Conservation (phyloP, 2,329 filamentous ascomycete species). For the Colletotrichum gigasporum region DNA sequence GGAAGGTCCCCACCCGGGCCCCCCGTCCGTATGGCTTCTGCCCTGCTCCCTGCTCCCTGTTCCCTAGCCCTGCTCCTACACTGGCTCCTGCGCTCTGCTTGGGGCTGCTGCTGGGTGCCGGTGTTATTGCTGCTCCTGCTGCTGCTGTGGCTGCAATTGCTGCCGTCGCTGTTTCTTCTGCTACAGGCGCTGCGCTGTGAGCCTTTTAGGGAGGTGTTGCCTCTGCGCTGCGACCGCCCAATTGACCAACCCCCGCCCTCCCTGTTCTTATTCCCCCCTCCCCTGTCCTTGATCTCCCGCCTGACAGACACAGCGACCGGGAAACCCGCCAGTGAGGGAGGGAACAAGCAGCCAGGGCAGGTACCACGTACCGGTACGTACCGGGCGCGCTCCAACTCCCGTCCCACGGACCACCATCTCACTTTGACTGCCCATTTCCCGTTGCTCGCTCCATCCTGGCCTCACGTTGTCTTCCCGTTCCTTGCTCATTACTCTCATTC, state of each 20-base stretch:
- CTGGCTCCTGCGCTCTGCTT: not conserved
- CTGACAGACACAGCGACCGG: slow-evolving; percentile 15
- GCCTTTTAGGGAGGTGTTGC: no score
- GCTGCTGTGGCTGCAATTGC: not conserved
- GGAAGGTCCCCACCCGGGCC: not conserved
- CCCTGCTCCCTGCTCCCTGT: not conserved
- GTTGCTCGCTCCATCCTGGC: slow-evolving; percentile 11
- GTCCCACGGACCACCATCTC: not conserved
- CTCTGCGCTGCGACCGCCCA: not conserved
- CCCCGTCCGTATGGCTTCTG: not conserved
- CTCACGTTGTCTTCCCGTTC: not conserved
- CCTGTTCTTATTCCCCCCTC: not conserved
- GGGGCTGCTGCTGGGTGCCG: not conserved
- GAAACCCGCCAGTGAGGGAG: slow-evolving; percentile 3
- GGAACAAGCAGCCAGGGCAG: not conserved
- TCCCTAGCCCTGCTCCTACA: not conserved
- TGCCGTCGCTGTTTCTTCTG: not conserved
- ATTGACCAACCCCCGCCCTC: not conserved
- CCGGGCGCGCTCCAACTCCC: not conserved
- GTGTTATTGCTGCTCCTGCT: not conserved
- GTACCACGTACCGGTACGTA: not conserved
- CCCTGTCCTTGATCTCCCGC: slow-evolving; percentile 18
- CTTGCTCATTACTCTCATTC: not conserved
- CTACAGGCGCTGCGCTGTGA: not conserved
- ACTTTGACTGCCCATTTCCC: slow-evolving; percentile 16